phyloP scores from a whole-genome alignment of 371 early-diverging fungal genomes.

The Mortierella sp. region DNA sequence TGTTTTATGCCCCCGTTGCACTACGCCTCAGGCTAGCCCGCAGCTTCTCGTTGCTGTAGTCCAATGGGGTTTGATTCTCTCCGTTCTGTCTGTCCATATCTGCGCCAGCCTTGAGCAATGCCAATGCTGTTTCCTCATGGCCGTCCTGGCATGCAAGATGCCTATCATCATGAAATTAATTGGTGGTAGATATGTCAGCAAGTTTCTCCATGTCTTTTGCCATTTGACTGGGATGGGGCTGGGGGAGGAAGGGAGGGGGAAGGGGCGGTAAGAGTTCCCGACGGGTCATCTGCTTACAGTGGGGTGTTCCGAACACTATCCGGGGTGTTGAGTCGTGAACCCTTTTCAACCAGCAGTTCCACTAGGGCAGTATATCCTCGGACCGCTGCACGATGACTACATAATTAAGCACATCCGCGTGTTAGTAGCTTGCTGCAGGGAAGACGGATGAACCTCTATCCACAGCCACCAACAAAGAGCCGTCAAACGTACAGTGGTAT shows the following conservation, averaged over 20 bases:
- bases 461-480: constrained; percentile 13
- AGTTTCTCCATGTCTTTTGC: no score
- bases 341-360: constrained; percentile 56
- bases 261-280: no score
- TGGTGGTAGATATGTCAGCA: no score
- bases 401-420: background rate
- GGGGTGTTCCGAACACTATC: constrained; percentile 67
- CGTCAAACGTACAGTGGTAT: constrained; percentile 59
- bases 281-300: constrained; percentile 25
- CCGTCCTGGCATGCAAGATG: constrained; percentile 73
- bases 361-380: constrained; percentile 61
- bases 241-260: no score
- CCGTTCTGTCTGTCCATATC: constrained; percentile 59
- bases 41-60: constrained; percentile 40
- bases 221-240: no score
- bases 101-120: constrained; percentile 60
- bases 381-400: constrained; percentile 65
- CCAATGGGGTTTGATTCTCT: constrained; percentile 59
- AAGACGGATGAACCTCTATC: no score
- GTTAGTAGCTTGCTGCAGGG: background rate
- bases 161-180: constrained; percentile 13
- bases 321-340: constrained; percentile 60
- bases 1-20: constrained; percentile 23
- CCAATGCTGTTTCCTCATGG: constrained; percentile 64
- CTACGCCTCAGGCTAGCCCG: constrained; percentile 38